Conservation (phyloP, 2,329 filamentous ascomycete species). For the Cladosporium sp. region DNA sequence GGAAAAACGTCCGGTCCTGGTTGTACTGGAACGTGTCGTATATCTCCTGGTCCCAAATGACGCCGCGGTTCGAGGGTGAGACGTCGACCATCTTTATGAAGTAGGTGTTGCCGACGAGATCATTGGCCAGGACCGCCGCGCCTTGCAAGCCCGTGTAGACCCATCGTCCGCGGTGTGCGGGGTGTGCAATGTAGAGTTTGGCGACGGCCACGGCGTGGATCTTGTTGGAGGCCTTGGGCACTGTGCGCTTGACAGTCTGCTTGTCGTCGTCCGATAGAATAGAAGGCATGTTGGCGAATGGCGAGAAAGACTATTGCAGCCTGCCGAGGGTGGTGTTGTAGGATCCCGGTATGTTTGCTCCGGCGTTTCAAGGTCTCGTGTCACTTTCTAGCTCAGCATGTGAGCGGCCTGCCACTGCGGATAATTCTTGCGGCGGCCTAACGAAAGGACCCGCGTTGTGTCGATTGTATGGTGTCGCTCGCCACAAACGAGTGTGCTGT, state of each 20-base stretch:
- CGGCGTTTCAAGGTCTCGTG: neutral
- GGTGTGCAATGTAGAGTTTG: conserved; percentile 87
- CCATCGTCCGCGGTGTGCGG: conserved; percentile 74
- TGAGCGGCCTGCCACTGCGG: neutral
- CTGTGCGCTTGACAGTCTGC: conserved; percentile 88
- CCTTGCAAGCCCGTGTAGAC: conserved; percentile 90
- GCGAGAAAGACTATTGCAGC: neutral
- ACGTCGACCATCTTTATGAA: conserved; percentile 98
- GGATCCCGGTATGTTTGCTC: conserved; percentile 2
- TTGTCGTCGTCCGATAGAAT: conserved; percentile 90
- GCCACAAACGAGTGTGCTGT: neutral
- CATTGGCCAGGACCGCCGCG: conserved; percentile 84
- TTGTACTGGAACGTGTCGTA: conserved; percentile 94
- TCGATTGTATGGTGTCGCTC: neutral
- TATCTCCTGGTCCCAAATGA: conserved; percentile 96
- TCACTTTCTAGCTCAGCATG: neutral
- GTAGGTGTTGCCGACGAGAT: conserved; percentile 89
- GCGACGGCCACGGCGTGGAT: conserved; percentile 94
- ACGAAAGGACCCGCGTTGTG: conserved; percentile 6
- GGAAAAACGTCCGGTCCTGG: conserved; percentile 95
- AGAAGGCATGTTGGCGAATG: conserved; percentile 43
- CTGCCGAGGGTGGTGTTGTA: neutral
- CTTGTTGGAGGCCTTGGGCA: conserved; percentile 93
- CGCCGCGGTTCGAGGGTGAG: conserved; percentile 74
- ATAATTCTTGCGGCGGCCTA: neutral